phyloP scores from a whole-genome alignment of 805 yeast species.

The Suhomyces canberraensis region DNA sequence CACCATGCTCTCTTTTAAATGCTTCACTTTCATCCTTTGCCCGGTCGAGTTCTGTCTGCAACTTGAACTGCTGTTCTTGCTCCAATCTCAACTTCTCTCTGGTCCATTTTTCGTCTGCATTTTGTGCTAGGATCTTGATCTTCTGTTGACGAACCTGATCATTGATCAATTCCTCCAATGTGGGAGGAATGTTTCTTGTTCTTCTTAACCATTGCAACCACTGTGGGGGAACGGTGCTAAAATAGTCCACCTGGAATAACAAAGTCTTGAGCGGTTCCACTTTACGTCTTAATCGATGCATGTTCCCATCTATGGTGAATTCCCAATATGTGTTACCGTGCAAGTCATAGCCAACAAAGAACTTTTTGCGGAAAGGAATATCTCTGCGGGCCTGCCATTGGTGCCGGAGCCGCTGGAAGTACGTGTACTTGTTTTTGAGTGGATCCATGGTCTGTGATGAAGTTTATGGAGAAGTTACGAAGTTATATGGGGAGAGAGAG shows the following conservation, averaged over 20 bases:
- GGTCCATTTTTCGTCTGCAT: conserved; percentile 43
- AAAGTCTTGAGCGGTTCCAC: conserved; percentile 52
- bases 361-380: conserved; percentile 67
- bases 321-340: conserved; percentile 89
- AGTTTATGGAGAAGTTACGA: too few relatives aligned
- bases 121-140: conserved; percentile 48
- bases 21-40: conserved; percentile 17
- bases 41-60: conserved; percentile 30
- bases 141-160: conserved; percentile 57
- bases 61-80: conserved; percentile 27
- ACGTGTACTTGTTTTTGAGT: conserved; percentile 45
- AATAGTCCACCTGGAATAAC: conserved; percentile 55
- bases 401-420: conserved; percentile 48
- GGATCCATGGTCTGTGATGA: conserved; percentile 54
- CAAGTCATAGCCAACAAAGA: conserved; percentile 75
- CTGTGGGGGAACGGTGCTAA: conserved; percentile 58
- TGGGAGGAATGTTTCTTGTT: conserved; percentile 59
- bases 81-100: conserved; percentile 34
- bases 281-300: conserved; percentile 57
- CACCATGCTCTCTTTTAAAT: too few relatives aligned
- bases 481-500: too few relatives aligned
- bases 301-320: conserved; percentile 52
- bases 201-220: conserved; percentile 82
- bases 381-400: conserved; percentile 58
- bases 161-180: conserved; percentile 54